Evolutionary conservation across 164 flowering plant genomes (phyloP), one percentile per base, ranked within the genome.

Genomic region (Chimonanthus salicifolius): DNA sequence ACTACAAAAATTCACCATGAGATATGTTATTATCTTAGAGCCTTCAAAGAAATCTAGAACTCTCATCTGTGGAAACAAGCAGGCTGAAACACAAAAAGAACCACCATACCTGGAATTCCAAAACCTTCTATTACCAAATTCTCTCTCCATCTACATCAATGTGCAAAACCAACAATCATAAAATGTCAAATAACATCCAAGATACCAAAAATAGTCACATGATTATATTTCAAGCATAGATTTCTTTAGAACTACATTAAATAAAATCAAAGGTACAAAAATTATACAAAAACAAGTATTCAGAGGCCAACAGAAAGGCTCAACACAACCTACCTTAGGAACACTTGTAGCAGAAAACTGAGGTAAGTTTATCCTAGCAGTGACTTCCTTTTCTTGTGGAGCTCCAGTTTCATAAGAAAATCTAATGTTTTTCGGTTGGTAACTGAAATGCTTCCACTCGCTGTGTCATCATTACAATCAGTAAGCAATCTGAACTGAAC

Each of bases 301-400:
- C 44, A 18, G 18, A 62, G 8, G 58, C 6, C 3, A 9, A 58
- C 9, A 70, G 20, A 45, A 7, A 44, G 10, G 62, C 21, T 60
- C 3, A 3, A 47, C 15, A 18, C 2, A 45, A 33, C 64, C 13
- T 79, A 90, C 95, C 92, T 89, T 80, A 8, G 91, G 97, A 75
- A 91, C 88, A 49, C 81, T 58, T 20, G 90, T 93, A 47, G 97
- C 75, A 43, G 98, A 92, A 79, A 90, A 95, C 54, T 91, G 99
- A 64, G 91, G 85, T 62, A 95, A 80, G 49, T 64, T 82, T 48
- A 87, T 76, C 45, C 62, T 86, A 70, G 74, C 67, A 64, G 71
- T 63, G 64, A 71, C 82, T 75, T 81, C 80, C 72, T 79, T 84
- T 54, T 62, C 84, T 45, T 69, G 71, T 3, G 78, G 48, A 50